These are phyloP conservation scores for Kwoniella sp. DNA, from an alignment of 768 basidiomycete genomes.

Conservation along the genomic window DNA sequence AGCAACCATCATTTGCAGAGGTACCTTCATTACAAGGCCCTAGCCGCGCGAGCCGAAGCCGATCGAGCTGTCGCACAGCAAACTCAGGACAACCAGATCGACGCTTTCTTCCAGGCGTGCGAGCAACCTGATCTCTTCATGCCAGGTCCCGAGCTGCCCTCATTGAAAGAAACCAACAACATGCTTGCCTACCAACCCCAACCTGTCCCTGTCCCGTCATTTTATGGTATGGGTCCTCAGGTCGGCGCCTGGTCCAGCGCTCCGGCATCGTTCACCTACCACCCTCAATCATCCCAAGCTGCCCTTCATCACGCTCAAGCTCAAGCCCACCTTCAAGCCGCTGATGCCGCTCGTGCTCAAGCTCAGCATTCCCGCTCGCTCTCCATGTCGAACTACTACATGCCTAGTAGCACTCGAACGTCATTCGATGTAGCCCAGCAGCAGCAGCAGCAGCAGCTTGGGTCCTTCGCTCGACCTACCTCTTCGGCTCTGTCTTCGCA, in stretches of 20 bases:
- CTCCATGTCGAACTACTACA: conserved; percentile 11
- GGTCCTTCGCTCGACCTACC: conserved; percentile 13
- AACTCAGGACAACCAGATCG: conserved; percentile 8
- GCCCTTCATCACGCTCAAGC: conserved; percentile 39
- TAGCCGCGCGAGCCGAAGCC: conserved; percentile 45
- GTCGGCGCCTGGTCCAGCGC: not conserved
- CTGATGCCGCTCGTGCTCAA: conserved; percentile 29
- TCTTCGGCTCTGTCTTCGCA: conserved; percentile 17
- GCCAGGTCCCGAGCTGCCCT: conserved; percentile 14
- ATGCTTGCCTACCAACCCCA: conserved; percentile 37
- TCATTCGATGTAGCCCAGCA: conserved; percentile 21
- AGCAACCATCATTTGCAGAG: conserved; percentile 46
- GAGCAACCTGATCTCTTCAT: conserved; percentile 21
- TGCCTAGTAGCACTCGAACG: conserved; percentile 14
- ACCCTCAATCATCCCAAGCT: conserved; percentile 27
- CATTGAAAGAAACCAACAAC: conserved; percentile 12
- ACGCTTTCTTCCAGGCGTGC: conserved; percentile 26
- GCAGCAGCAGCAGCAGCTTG: not conserved
- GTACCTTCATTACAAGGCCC: conserved; percentile 47
- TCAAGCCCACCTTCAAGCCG: conserved; percentile 41
- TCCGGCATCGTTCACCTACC: conserved; percentile 25
- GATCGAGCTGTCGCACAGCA: conserved; percentile 13
- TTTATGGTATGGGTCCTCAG: conserved; percentile 16
- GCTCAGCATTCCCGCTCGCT: conserved; percentile 22
- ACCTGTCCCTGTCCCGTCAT: conserved; percentile 8